These are phyloP conservation scores for Peronospora belbahrii DNA, from an alignment of 352 stramenopile genomes.

Conservation along the genomic window DNA sequence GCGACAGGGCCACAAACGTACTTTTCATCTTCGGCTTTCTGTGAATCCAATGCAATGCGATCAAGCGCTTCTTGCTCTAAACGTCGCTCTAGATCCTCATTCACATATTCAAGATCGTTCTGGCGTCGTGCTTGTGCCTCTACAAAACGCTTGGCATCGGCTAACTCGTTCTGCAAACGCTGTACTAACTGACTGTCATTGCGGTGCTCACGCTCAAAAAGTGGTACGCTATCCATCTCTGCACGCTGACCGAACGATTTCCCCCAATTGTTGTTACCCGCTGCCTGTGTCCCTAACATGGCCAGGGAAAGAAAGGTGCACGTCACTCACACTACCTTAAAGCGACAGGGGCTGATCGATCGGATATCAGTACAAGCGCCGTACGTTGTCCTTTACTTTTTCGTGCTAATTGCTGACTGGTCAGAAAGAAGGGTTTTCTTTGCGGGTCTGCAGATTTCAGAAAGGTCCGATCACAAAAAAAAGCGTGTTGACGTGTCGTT, in stretches of 20 bases:
- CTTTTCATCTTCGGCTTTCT: conserved; percentile 80
- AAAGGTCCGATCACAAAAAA: background rate
- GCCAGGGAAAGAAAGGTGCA: too few relatives aligned
- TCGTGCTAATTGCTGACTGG: background rate
- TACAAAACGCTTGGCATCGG: conserved; percentile 77
- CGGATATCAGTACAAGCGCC: background rate
- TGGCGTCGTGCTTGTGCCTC: conserved; percentile 73
- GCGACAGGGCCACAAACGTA: conserved; percentile 18
- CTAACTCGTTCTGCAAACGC: conserved; percentile 75
- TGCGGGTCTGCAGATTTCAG: background rate
- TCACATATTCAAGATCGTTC: conserved; percentile 84
- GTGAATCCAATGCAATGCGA: conserved; percentile 71
- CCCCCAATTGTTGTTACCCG: conserved; percentile 45
- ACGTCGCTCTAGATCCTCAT: conserved; percentile 77
- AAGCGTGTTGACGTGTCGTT: background rate
- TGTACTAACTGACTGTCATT: conserved; percentile 81
- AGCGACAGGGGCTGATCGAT: background rate
- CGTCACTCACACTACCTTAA: background rate
- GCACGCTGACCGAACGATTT: conserved; percentile 37
- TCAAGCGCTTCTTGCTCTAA: conserved; percentile 79
- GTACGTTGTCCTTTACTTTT: background rate
- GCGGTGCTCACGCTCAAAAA: conserved; percentile 83
- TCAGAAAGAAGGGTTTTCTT: background rate
- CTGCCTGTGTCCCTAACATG: conserved; percentile 35
- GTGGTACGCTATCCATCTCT: conserved; percentile 77